phyloP scores from a whole-genome alignment of 257 asterid genomes.

The Eucommia ulmoides region DNA sequence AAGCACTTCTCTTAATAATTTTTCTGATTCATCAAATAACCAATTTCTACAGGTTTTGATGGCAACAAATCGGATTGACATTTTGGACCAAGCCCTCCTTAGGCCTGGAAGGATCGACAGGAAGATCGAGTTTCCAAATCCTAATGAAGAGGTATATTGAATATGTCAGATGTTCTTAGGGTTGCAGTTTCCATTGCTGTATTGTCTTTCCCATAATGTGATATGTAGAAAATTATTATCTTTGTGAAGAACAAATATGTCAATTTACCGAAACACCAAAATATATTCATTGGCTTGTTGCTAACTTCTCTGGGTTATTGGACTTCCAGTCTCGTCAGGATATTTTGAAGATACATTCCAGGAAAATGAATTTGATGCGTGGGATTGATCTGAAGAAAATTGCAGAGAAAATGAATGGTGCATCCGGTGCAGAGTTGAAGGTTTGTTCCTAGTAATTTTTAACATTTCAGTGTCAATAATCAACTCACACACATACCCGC shows the following conservation, averaged over 20 bases:
- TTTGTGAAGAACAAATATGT: too few relatives aligned
- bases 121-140: conserved; percentile 93
- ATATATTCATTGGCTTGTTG: too few relatives aligned
- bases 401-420: conserved; percentile 89
- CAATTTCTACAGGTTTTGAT: conserved; percentile 62
- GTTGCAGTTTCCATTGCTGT: background rate
- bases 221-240: too few relatives aligned
- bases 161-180: background rate
- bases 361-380: conserved; percentile 83
- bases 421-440: conserved; percentile 94
- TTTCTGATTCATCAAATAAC: too few relatives aligned
- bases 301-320: too few relatives aligned
- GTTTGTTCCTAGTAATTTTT: conserved; percentile 14
- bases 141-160: conserved; percentile 60
- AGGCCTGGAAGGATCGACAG: conserved; percentile 90
- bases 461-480: too few relatives aligned
- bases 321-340: conserved; percentile 63
- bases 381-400: conserved; percentile 87
- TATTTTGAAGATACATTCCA: conserved; percentile 83
- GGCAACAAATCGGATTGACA: conserved; percentile 92
- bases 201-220: too few relatives aligned
- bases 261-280: too few relatives aligned
- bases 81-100: conserved; percentile 86
- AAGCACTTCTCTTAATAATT: too few relatives aligned
- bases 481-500: too few relatives aligned